Conservation (phyloP, 2,329 filamentous ascomycete genomes). For the Elsinoe ampelina region DNA sequence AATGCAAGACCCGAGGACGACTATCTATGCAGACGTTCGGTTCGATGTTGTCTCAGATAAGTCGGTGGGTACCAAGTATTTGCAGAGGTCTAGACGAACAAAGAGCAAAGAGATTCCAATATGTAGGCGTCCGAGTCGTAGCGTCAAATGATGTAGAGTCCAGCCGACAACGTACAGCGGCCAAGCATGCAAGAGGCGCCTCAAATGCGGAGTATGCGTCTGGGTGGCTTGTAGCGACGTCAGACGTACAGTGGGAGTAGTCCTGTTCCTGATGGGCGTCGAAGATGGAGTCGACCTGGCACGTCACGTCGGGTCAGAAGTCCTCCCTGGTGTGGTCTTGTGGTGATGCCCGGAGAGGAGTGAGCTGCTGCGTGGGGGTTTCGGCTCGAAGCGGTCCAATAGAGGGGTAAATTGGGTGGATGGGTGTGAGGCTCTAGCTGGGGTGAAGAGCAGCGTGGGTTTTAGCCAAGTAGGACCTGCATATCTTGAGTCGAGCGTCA, state of each 20-base stretch:
- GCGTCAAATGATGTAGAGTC: background rate
- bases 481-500: background rate
- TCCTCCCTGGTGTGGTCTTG: background rate
- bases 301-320: slow-evolving; percentile 4
- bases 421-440: background rate
- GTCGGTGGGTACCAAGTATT: background rate
- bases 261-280: slow-evolving; percentile 8
- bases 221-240: slow-evolving; percentile 1
- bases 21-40: too few relatives aligned
- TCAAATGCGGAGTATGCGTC: slow-evolving; percentile 7
- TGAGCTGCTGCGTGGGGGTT: slow-evolving; percentile 2
- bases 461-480: slow-evolving; percentile 18
- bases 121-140: slow-evolving; percentile 1
- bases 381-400: slow-evolving; percentile 8
- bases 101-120: background rate
- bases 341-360: background rate
- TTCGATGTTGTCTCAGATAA: background rate
- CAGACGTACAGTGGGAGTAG: background rate
- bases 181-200: slow-evolving; percentile 2
- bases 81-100: background rate
- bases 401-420: background rate
- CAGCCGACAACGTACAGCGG: background rate
- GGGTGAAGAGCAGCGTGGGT: slow-evolving; percentile 25
- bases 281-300: background rate
- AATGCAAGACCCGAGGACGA: too few relatives aligned